Conservation (phyloP, 768 basidiomycete genomes). For the Xerocomus spinulosus region DNA sequence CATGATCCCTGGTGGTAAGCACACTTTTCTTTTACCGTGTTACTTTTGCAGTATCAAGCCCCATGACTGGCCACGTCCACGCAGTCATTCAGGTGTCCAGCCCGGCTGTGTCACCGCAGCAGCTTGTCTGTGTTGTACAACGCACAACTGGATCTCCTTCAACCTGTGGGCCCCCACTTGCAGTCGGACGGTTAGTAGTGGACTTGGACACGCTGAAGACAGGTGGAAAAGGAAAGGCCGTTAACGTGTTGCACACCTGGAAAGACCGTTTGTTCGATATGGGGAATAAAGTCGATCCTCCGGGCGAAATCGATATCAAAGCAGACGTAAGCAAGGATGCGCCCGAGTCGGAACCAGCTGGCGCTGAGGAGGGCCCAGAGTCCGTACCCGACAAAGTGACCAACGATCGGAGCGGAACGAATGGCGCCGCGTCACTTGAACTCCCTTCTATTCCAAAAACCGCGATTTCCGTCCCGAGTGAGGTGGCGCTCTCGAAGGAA, state of each 20-base stretch:
- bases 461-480: conserved; percentile 7
- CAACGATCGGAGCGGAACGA: conserved; percentile 21
- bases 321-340: conserved; percentile 9
- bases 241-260: conserved; percentile 68
- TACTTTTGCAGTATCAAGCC: neutral
- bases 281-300: conserved; percentile 59
- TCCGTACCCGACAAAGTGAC: conserved; percentile 7
- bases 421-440: conserved; percentile 11
- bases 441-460: conserved; percentile 2
- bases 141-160: conserved; percentile 32
- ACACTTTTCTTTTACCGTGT: neutral
- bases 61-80: neutral
- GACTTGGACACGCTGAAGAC: conserved; percentile 43
- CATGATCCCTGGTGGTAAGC: conserved; percentile 82
- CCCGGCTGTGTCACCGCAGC: conserved; percentile 34
- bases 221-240: conserved; percentile 74
- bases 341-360: conserved; percentile 7
- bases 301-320: conserved; percentile 36
- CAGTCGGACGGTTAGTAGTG: conserved; percentile 69
- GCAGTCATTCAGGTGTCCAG: conserved; percentile 56
- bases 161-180: conserved; percentile 50
- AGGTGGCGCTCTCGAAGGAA: conserved; percentile 24
- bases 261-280: conserved; percentile 72
- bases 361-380: conserved; percentile 3
- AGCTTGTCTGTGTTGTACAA: conserved; percentile 62